phyloP scores from a whole-genome alignment of 805 yeast species.

The Wickerhamiella occidentalis region DNA sequence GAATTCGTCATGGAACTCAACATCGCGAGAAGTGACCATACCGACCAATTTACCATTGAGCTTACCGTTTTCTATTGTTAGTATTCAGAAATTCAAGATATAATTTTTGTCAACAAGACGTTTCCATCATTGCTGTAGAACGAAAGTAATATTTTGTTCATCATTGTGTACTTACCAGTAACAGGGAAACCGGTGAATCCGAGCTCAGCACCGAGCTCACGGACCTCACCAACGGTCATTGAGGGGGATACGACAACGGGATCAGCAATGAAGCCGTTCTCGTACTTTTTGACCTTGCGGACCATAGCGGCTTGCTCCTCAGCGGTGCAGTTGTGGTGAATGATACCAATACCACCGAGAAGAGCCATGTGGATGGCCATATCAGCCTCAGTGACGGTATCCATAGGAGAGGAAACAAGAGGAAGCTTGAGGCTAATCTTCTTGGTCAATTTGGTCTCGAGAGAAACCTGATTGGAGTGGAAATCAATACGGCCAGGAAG shows the following conservation, averaged over 20 bases:
- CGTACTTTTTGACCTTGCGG: slow-evolving; percentile 87
- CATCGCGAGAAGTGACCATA: slow-evolving; percentile 92
- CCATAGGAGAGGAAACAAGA: slow-evolving; percentile 97
- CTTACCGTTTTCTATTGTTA: slow-evolving; percentile 60
- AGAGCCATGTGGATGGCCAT: slow-evolving; percentile 99
- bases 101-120: slow-evolving; percentile 76
- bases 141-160: slow-evolving; percentile 72
- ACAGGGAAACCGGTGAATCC: slow-evolving; percentile 99
- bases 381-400: slow-evolving; percentile 91
- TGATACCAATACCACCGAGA: slow-evolving; percentile 96
- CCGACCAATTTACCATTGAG: slow-evolving; percentile 86
- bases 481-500: slow-evolving; percentile 90
- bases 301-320: slow-evolving; percentile 99
- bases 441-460: slow-evolving; percentile 84
- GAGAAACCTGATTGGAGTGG: slow-evolving; percentile 62
- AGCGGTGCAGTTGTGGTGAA: slow-evolving; percentile 92
- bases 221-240: slow-evolving; percentile 70
- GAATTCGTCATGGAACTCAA: slow-evolving; percentile 80
- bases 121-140: slow-evolving; percentile 98
- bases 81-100: slow-evolving; percentile 14
- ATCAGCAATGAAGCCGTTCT: slow-evolving; percentile 93
- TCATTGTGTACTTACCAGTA: slow-evolving; percentile 72
- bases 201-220: slow-evolving; percentile 49
- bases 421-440: slow-evolving; percentile 87
- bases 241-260: slow-evolving; percentile 77